Conservation (phyloP, 202 grass and related monocot species). For the Bolboschoenoplectus hybrid region DNA sequence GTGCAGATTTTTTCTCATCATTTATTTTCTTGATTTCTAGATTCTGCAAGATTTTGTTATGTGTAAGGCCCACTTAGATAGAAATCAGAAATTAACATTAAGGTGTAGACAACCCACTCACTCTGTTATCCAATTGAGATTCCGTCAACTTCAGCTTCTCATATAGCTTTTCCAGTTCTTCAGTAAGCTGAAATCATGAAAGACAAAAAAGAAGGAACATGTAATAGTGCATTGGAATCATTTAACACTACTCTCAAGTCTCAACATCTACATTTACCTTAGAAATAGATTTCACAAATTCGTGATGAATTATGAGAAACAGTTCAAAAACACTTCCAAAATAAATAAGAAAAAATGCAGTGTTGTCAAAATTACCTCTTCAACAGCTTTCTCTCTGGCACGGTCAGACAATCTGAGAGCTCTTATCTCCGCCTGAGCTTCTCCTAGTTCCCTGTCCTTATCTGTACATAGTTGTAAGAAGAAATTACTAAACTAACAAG, state of each 20-base stretch:
- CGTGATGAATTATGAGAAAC: background rate
- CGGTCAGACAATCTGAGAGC: slow-evolving; percentile 88
- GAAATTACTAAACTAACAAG: slow-evolving; percentile 13
- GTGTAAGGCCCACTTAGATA: slow-evolving; percentile 35
- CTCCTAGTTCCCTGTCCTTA: slow-evolving; percentile 84
- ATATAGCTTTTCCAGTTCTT: slow-evolving; percentile 76
- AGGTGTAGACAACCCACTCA: slow-evolving; percentile 37
- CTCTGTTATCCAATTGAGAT: slow-evolving; percentile 83
- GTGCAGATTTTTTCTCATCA: slow-evolving; percentile 86
- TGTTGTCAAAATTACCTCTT: slow-evolving; percentile 68
- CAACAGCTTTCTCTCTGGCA: slow-evolving; percentile 95
- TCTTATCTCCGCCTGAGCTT: slow-evolving; percentile 85
- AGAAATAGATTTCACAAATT: background rate
- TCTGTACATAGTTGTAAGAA: slow-evolving; percentile 50
- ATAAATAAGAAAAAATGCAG: slow-evolving; percentile 27
- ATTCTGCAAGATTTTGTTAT: slow-evolving; percentile 60
- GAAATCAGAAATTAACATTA: slow-evolving; percentile 21
- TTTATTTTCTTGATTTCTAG: slow-evolving; percentile 96
- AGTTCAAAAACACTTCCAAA: background rate
- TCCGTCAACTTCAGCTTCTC: slow-evolving; percentile 91
- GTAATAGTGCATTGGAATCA: background rate
- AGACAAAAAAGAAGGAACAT: slow-evolving; percentile 30
- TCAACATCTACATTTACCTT: slow-evolving; percentile 9
- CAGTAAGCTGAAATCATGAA: slow-evolving; percentile 69
- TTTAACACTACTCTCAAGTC: background rate